Evolutionary conservation across 2,329 filamentous ascomycete genomes (phyloP).

Genomic region (Coniochaeta pulveracea): DNA sequence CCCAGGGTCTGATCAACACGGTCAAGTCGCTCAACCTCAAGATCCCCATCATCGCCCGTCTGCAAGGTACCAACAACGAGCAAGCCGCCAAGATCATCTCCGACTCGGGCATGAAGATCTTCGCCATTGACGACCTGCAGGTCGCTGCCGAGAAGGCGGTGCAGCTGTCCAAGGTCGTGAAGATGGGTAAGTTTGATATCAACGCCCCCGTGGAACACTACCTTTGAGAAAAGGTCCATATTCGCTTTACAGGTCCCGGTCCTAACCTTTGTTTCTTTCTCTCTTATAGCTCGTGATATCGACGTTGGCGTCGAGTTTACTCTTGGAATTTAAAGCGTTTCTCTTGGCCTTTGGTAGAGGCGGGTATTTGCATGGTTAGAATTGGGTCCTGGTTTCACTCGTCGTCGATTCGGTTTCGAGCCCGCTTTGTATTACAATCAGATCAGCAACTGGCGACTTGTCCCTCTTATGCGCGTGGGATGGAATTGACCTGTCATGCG

Average conservation of each 20-base stretch:
- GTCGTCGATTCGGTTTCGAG: background rate
- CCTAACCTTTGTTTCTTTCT: slow-evolving; percentile 8
- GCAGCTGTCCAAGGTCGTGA: slow-evolving; percentile 98
- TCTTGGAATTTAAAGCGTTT: slow-evolving; percentile 65
- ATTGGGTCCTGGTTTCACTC: slow-evolving; percentile 2
- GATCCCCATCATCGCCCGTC: slow-evolving; percentile 90
- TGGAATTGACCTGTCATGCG: background rate
- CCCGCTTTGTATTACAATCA: slow-evolving; percentile 2
- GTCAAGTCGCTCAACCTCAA: slow-evolving; percentile 91
- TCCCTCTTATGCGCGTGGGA: background rate
- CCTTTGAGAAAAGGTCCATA: background rate
- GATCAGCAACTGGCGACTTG: background rate
- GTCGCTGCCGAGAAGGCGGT: slow-evolving; percentile 95
- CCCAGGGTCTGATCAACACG: slow-evolving; percentile 89
- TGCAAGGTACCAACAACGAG: slow-evolving; percentile 98
- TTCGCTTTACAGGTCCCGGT: slow-evolving; percentile 3
- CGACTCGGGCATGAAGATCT: slow-evolving; percentile 98
- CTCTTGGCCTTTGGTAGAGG: background rate
- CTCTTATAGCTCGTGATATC: slow-evolving; percentile 67
- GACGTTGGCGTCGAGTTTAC: slow-evolving; percentile 95
- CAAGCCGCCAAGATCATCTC: slow-evolving; percentile 86
- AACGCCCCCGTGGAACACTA: slow-evolving; percentile 1
- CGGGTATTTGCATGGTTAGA: background rate
- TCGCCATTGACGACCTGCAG: slow-evolving; percentile 97
- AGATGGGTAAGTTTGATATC: slow-evolving; percentile 62